phyloP scores from a whole-genome alignment of 805 yeast genomes.

The Candida fluviatilis region DNA sequence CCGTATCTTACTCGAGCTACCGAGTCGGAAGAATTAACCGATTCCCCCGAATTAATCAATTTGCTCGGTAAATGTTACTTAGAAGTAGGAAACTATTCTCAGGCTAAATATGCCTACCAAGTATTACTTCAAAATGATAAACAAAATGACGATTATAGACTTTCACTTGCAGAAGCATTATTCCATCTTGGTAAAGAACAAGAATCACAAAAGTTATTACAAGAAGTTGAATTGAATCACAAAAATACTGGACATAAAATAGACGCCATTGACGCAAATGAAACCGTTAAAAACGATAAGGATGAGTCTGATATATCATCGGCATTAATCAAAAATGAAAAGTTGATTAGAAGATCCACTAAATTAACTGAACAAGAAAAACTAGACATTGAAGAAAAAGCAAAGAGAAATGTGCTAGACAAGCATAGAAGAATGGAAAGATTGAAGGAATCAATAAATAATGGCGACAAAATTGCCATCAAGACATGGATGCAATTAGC shows the following conservation, averaged over 20 bases:
- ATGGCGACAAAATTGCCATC: conserved; percentile 53
- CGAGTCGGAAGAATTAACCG: conserved; percentile 46
- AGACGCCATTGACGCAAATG: not conserved
- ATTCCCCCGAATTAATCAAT: conserved; percentile 45
- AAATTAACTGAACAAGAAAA: conserved; percentile 44
- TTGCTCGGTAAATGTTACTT: conserved; percentile 75
- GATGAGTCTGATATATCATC: conserved; percentile 4
- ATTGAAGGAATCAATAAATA: conserved; percentile 33
- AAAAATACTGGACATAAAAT: not conserved
- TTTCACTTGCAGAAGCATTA: conserved; percentile 78
- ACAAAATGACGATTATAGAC: conserved; percentile 63
- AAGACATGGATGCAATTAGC: conserved; percentile 82
- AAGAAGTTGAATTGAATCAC: conserved; percentile 42
- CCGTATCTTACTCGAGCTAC: conserved; percentile 57
- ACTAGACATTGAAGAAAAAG: conserved; percentile 51
- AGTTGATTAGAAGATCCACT: conserved; percentile 9
- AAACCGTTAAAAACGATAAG: conserved; percentile 6
- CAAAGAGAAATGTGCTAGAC: conserved; percentile 53
- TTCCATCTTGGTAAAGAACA: conserved; percentile 61
- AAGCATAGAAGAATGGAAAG: conserved; percentile 53
- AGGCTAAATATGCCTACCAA: conserved; percentile 58
- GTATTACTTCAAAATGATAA: conserved; percentile 54
- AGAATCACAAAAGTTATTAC: conserved; percentile 50
- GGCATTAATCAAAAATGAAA: conserved; percentile 15
- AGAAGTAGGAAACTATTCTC: conserved; percentile 64